Percentiles rank a stretch among this genome's conserved stretches.
phyloP scores from a whole-genome alignment of 352 stramenopile species.

The Blastocystis sp. region DNA sequence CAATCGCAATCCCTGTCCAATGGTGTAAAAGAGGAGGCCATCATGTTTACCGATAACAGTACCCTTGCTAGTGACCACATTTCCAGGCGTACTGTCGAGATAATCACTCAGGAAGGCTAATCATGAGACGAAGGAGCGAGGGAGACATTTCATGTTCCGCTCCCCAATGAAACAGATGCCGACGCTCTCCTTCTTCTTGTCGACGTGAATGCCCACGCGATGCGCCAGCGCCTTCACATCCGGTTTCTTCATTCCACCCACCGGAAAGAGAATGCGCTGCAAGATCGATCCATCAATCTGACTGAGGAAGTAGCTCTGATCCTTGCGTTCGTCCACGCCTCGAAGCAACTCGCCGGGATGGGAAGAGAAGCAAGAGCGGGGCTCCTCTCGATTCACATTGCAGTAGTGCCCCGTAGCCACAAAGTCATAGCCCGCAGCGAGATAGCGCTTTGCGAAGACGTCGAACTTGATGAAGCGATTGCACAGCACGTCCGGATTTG shows the following conservation, averaged over 20 bases:
- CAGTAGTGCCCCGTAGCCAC: constrained; percentile 94
- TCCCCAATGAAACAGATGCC: constrained; percentile 98
- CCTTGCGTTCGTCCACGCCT: constrained; percentile 86
- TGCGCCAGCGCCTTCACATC: constrained; percentile 88
- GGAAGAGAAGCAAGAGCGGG: constrained; percentile 15
- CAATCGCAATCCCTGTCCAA: constrained; percentile 89
- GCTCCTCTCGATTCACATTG: neutral
- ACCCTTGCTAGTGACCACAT: constrained; percentile 83
- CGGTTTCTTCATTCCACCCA: constrained; percentile 89
- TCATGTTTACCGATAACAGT: constrained; percentile 81
- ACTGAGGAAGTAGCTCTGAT: constrained; percentile 96
- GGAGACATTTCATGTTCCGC: constrained; percentile 87
- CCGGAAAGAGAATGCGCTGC: constrained; percentile 88
- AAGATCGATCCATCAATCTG: constrained; percentile 80
- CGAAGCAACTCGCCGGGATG: constrained; percentile 79
- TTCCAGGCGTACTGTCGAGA: constrained; percentile 80
- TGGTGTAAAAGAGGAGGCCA: constrained; percentile 86
- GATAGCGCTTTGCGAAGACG: constrained; percentile 89
- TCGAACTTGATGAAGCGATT: constrained; percentile 98
- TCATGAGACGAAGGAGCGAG: constrained; percentile 77
- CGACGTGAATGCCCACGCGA: constrained; percentile 83
- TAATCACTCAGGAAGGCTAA: constrained; percentile 80
- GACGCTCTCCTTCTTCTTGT: constrained; percentile 91
- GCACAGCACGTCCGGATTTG: constrained; percentile 92
- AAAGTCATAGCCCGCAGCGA: constrained; percentile 84